Evolutionary conservation across 805 yeast species (phyloP), one percentile per base, ranked within the genome.

Genomic region (Monosporozyma unispora): DNA sequence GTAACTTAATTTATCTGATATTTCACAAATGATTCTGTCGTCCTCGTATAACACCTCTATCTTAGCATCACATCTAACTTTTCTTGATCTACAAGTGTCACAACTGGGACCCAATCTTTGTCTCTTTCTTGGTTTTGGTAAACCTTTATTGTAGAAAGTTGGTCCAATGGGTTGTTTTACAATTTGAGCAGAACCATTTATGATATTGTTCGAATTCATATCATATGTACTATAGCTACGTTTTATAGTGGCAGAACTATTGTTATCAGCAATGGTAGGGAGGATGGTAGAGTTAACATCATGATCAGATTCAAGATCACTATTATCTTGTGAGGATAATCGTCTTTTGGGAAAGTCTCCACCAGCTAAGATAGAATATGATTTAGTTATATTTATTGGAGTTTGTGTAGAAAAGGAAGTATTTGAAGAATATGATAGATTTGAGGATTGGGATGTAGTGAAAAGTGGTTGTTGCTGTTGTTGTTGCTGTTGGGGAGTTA

Each of bases 51-150:
- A 51, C 22, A 77, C 69, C 31, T 66, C 62, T 11, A 82, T 77
- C 55, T 74, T 80, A 1, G 90, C 87, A 63, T 83, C 81, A 67
- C 91, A 84, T 64, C 81, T 84, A 50, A 82, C 83, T 61, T 84
- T 84, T 50, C 87, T 73, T 14, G 77, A 59, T 48, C 89, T 71
- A 62, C 91, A 84, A 45, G 77, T 69, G 61, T 84, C 89, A 64
- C 91, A 84, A 39, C 85, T 79, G 2, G 89, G 89, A 0, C 91
- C 89, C 18, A 78, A 70, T 51, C 91, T 68, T 66, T 84, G 90
- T 56, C 88, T 60, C 48, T 66, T 60, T 29, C 46, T 53, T 18
- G 25, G 22, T 33, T 29, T 45, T 11, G 45, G 37, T 12, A 43
- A 28, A 43, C 21, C n/a, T 28, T 25, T 43, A 22, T 39, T 39